Conservation (phyloP, 345 rosid genomes). For the Pistacia vera region DNA sequence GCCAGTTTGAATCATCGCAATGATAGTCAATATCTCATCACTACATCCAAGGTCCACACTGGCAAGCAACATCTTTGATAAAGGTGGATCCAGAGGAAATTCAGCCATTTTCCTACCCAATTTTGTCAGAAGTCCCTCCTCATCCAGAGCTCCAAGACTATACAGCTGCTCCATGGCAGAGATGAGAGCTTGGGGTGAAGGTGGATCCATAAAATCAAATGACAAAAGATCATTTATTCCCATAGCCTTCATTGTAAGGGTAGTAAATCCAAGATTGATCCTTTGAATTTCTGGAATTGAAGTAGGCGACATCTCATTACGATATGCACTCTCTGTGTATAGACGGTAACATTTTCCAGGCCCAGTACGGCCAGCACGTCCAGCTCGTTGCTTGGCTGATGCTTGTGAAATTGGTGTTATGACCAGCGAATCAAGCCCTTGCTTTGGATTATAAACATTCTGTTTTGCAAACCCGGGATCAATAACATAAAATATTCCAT, state of each 20-base stretch:
- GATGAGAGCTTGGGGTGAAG: slow-evolving; percentile 74
- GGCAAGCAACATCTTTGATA: slow-evolving; percentile 91
- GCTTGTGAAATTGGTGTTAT: slow-evolving; percentile 91
- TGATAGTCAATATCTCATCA: slow-evolving; percentile 87
- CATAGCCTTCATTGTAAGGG: slow-evolving; percentile 87
- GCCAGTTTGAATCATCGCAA: slow-evolving; percentile 90
- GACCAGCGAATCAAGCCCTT: slow-evolving; percentile 73
- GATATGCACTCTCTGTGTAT: slow-evolving; percentile 80
- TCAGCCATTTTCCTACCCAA: slow-evolving; percentile 96
- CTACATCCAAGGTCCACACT: slow-evolving; percentile 97
- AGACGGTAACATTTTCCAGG: slow-evolving; percentile 87
- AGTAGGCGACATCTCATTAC: slow-evolving; percentile 83
- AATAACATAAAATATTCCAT: slow-evolving; percentile 77
- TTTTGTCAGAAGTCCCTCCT: slow-evolving; percentile 89
- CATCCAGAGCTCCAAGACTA: slow-evolving; percentile 84
- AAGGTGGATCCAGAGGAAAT: slow-evolving; percentile 90
- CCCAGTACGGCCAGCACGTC: slow-evolving; percentile 89
- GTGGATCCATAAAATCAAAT: slow-evolving; percentile 80
- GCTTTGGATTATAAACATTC: slow-evolving; percentile 80
- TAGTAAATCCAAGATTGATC: slow-evolving; percentile 71
- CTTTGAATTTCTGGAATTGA: slow-evolving; percentile 90
- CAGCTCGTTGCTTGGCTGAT: slow-evolving; percentile 84
- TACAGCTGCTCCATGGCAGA: slow-evolving; percentile 94
- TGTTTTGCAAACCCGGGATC: slow-evolving; percentile 91
- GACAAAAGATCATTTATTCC: slow-evolving; percentile 84